phyloP scores from a whole-genome alignment of 225 moss, liverwort and hornwort species.

The Anthoceros angustus region DNA sequence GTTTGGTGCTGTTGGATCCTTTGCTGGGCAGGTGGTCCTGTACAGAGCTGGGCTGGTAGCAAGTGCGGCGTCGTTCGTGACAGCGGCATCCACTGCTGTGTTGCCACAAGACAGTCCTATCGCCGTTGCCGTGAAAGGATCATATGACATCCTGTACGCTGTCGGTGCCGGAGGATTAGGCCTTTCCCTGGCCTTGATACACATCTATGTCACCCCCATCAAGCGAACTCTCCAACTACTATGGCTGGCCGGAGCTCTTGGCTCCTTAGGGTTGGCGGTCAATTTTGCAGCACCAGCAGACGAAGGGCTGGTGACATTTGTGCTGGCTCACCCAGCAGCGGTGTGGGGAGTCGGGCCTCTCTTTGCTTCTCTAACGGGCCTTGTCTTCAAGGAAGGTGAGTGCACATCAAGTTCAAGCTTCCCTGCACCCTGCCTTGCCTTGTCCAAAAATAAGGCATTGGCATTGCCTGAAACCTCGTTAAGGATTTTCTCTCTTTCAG shows the following conservation, averaged over 20 bases:
- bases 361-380: slow-evolving; percentile 86
- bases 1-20: background rate
- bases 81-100: slow-evolving; percentile 62
- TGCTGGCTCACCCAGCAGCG: slow-evolving; percentile 50
- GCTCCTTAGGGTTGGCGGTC: slow-evolving; percentile 54
- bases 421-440: background rate
- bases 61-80: slow-evolving; percentile 48
- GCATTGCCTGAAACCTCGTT: no score
- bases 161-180: slow-evolving; percentile 72
- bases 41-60: slow-evolving; percentile 82
- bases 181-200: slow-evolving; percentile 57
- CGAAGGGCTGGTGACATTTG: slow-evolving; percentile 65
- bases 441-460: background rate
- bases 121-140: slow-evolving; percentile 32
- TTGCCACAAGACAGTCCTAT: slow-evolving; percentile 46
- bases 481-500: slow-evolving; percentile 20
- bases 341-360: slow-evolving; percentile 92
- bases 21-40: slow-evolving; percentile 46
- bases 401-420: background rate
- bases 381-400: slow-evolving; percentile 93
- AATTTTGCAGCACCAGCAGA: slow-evolving; percentile 70
- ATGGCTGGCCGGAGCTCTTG: slow-evolving; percentile 67
- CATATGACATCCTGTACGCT: slow-evolving; percentile 61
- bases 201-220: slow-evolving; percentile 92
- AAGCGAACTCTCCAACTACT: slow-evolving; percentile 68